A percentile compares a stretch with the other conserved stretches of the same genome.
Conservation (phyloP, 2,329 filamentous ascomycete genomes). For the Paracoccidioides brasiliensis region DNA sequence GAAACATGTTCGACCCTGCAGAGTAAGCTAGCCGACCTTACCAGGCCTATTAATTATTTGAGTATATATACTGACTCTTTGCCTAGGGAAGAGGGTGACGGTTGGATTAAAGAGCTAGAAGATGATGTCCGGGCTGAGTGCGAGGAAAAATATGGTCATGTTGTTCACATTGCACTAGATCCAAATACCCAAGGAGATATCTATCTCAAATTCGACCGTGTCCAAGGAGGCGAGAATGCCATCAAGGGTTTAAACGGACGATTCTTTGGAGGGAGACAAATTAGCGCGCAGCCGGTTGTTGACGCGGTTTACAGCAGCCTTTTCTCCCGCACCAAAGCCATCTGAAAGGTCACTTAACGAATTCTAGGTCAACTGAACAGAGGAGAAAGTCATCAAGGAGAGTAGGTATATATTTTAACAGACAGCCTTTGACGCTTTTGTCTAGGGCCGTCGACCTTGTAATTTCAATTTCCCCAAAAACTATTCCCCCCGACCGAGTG, state of each 20-base stretch:
- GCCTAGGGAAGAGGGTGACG: slow-evolving; percentile 66
- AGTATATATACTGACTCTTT: slow-evolving; percentile 21
- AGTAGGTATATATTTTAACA: slow-evolving; percentile 1
- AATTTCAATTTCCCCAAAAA: not conserved
- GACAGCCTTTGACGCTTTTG: slow-evolving; percentile 1
- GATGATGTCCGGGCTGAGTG: slow-evolving; percentile 88
- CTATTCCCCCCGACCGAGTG: not conserved
- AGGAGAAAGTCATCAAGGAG: slow-evolving; percentile 13
- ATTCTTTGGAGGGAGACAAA: slow-evolving; percentile 85
- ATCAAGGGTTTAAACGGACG: slow-evolving; percentile 96
- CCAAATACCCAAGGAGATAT: slow-evolving; percentile 90
- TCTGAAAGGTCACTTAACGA: slow-evolving; percentile 35
- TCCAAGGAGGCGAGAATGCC: slow-evolving; percentile 89
- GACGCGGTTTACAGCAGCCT: slow-evolving; percentile 98
- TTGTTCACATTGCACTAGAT: slow-evolving; percentile 93
- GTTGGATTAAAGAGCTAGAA: slow-evolving; percentile 87
- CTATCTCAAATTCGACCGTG: slow-evolving; percentile 95
- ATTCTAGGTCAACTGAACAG: slow-evolving; percentile 2
- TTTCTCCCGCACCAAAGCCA: slow-evolving; percentile 74
- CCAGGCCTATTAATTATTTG: not conserved
- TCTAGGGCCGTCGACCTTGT: slow-evolving; percentile 1
- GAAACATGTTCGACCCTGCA: slow-evolving; percentile 87
- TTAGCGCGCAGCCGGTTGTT: slow-evolving; percentile 89
- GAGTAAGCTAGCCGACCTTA: slow-evolving; percentile 51
- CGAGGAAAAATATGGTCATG: slow-evolving; percentile 88